phyloP scores from a whole-genome alignment of 2,329 filamentous ascomycete genomes.

The Podosphaera xanthii region DNA sequence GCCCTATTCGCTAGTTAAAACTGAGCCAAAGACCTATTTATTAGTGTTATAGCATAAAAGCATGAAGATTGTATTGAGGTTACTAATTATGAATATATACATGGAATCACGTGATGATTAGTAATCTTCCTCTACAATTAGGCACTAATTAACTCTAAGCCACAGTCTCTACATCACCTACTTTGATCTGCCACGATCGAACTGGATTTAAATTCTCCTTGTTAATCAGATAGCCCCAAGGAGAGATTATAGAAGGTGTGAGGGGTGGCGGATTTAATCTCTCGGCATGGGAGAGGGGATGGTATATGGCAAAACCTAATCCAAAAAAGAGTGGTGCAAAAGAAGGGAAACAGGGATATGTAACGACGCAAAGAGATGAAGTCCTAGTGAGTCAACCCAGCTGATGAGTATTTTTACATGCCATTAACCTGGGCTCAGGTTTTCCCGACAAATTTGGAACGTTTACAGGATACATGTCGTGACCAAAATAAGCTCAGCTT shows the following conservation, averaged over 20 bases:
- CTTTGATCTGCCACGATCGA: constrained; percentile 12
- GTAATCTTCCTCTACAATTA: too few species aligned
- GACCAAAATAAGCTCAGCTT: too few species aligned
- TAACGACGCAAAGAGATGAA: constrained; percentile 5
- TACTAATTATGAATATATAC: too few species aligned
- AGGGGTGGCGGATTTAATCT: constrained; percentile 9
- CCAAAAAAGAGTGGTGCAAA: constrained; percentile 8
- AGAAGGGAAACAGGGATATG: constrained; percentile 12
- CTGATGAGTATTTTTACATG: neutral
- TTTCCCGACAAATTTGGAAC: constrained; percentile 9
- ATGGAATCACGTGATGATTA: too few species aligned
- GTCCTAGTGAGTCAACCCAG: constrained; percentile 4
- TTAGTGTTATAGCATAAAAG: too few species aligned
- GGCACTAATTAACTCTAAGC: constrained; percentile 13
- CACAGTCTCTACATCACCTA: constrained; percentile 12
- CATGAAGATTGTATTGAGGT: too few species aligned
- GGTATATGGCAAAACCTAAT: constrained; percentile 5
- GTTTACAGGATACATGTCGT: constrained; percentile 6
- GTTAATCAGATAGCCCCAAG: constrained; percentile 5
- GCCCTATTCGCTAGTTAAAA: too few species aligned
- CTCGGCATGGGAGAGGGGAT: constrained; percentile 9
- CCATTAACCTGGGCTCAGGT: constrained; percentile 5
- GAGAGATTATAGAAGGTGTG: constrained; percentile 1
- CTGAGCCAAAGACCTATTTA: constrained; percentile 4
- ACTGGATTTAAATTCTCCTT: constrained; percentile 8